phyloP scores from a whole-genome alignment of 768 basidiomycete genomes.

The Boletus sensibilis region DNA sequence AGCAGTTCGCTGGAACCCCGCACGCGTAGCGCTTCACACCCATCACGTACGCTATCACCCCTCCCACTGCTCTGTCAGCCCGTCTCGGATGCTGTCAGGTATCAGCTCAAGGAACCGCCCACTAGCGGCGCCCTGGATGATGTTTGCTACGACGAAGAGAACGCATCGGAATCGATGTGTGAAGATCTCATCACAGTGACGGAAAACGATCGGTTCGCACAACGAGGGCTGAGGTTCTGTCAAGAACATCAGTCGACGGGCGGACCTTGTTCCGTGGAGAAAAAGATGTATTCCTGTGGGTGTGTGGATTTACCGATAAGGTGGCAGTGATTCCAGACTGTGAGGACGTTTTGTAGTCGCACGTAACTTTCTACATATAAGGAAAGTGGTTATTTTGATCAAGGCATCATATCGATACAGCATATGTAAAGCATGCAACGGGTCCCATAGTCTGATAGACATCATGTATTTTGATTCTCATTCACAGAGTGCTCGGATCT shows the following conservation, averaged over 20 bases:
- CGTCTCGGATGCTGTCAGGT: constrained; percentile 33
- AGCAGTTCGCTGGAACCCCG: neutral
- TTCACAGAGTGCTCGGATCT: neutral
- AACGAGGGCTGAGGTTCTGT: constrained; percentile 14
- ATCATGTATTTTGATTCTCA: constrained; percentile 19
- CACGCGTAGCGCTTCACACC: neutral
- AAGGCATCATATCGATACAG: constrained; percentile 20
- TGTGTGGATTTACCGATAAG: constrained; percentile 17
- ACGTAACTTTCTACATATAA: constrained; percentile 2
- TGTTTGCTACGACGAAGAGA: constrained; percentile 12
- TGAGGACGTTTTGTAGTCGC: neutral
- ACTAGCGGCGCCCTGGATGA: constrained; percentile 3
- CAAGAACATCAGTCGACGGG: constrained; percentile 9
- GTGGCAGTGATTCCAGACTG: constrained; percentile 21
- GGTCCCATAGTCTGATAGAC: constrained; percentile 18
- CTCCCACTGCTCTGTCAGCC: constrained; percentile 35
- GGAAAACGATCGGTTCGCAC: constrained; percentile 19
- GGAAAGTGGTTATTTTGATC: constrained; percentile 20
- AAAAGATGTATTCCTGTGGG: constrained; percentile 21
- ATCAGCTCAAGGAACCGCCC: constrained; percentile 24
- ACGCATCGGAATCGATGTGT: constrained; percentile 19
- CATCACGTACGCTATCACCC: constrained; percentile 22
- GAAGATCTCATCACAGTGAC: constrained; percentile 12
- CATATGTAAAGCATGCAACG: constrained; percentile 28
- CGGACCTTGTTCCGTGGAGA: constrained; percentile 19